These are phyloP conservation scores for Cercospora nicotianae DNA, from an alignment of 2,329 filamentous ascomycete species.

Conservation along the genomic window DNA sequence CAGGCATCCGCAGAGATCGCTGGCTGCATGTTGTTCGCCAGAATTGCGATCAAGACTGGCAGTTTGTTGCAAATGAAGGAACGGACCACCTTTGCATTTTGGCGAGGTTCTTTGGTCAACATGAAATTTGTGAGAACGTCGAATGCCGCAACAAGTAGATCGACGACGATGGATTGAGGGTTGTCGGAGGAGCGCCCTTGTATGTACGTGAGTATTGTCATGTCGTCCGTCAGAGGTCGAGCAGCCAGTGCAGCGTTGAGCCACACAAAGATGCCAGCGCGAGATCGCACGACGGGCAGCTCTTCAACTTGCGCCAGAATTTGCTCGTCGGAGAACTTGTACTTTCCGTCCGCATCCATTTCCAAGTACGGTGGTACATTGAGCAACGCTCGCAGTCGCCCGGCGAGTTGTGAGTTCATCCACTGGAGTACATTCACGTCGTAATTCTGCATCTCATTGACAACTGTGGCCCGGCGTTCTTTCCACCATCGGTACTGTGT, in stretches of 20 bases:
- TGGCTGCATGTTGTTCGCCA: constrained; percentile 59
- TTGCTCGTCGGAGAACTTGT: constrained; percentile 61
- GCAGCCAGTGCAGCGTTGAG: constrained; percentile 79
- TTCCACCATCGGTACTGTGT: constrained; percentile 37
- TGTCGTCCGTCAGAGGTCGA: constrained; percentile 80
- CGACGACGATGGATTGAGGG: constrained; percentile 72
- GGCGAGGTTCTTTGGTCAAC: constrained; percentile 63
- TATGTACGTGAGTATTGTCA: constrained; percentile 73
- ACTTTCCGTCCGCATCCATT: constrained; percentile 64
- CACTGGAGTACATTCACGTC: constrained; percentile 38
- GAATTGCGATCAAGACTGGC: constrained; percentile 60
- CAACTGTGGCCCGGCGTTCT: constrained; percentile 28
- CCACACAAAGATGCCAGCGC: constrained; percentile 82
- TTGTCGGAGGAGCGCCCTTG: constrained; percentile 85
- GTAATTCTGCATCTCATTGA: constrained; percentile 36
- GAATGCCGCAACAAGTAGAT: constrained; percentile 84
- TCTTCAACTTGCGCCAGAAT: constrained; percentile 49
- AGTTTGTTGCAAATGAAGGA: constrained; percentile 82
- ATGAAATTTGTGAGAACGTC: constrained; percentile 86
- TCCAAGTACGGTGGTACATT: constrained; percentile 60
- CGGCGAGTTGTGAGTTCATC: constrained; percentile 36
- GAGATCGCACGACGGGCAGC: constrained; percentile 69
- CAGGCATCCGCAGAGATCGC: constrained; percentile 62
- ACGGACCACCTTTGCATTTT: constrained; percentile 69
- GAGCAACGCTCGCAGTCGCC: constrained; percentile 34